Percentiles rank a stretch among this genome's conserved stretches.
Conservation (phyloP, 345 rosid genomes). For the Erysimum cheiranthoides region DNA sequence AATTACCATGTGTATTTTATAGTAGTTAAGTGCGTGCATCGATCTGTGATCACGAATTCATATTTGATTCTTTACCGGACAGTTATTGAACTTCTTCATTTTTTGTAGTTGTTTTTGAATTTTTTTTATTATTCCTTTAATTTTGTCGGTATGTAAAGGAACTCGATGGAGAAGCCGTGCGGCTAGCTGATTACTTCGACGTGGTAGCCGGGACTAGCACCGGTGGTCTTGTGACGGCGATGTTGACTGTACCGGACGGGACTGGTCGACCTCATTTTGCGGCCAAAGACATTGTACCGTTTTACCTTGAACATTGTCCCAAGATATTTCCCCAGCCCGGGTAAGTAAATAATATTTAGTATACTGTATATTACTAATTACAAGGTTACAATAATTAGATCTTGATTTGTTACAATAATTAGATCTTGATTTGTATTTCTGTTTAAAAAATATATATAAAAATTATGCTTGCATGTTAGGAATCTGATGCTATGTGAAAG, state of each 20-base stretch:
- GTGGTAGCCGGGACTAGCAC: conserved; percentile 78
- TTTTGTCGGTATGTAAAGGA: conserved; percentile 42
- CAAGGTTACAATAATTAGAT: not conserved
- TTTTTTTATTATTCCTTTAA: no score
- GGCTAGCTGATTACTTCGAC: conserved; percentile 79
- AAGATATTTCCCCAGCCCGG: conserved; percentile 64
- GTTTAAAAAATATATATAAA: not conserved
- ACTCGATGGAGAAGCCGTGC: conserved; percentile 61
- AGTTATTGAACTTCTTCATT: not conserved
- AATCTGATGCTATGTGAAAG: not conserved
- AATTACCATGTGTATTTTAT: not conserved
- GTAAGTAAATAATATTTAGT: conserved; percentile 38
- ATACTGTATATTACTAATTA: not conserved
- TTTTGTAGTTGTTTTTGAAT: no score
- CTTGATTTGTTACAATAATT: not conserved
- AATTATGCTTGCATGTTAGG: not conserved
- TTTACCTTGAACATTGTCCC: conserved; percentile 64
- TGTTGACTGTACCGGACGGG: conserved; percentile 61
- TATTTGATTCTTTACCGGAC: not conserved
- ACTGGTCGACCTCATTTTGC: conserved; percentile 56
- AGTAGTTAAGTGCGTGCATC: not conserved
- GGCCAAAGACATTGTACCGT: conserved; percentile 65
- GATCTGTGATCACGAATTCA: conserved; percentile 1
- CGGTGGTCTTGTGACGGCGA: conserved; percentile 70
- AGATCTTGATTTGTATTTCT: not conserved